Evolutionary conservation across 2,329 filamentous ascomycete genomes (phyloP), one percentile per base, ranked within the genome.

Genomic region (Colletotrichum tropicicola): DNA sequence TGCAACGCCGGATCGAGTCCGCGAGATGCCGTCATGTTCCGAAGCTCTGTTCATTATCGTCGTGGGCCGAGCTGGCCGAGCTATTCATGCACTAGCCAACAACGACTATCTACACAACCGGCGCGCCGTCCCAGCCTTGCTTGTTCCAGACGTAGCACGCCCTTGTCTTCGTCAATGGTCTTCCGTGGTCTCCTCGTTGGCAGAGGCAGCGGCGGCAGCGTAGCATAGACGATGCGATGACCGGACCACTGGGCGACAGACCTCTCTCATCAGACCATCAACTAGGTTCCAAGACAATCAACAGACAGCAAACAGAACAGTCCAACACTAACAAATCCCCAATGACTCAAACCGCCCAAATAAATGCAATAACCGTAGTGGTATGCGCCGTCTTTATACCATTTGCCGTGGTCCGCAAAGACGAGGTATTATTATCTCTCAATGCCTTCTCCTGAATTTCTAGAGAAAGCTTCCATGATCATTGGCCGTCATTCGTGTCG

Each of bases 381-480:
- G 63, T 66, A 64, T 65, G 59, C 59, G 59, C 59, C 63, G 59
- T 49, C 52, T 66, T 59, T 48, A 52, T 53, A 58, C 63, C 63
- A 47, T 57, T 30, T 54, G 52, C 23, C 53, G 52, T 64, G 59
- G 45, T 64, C 47, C 60, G 45, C 48, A 48, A 59, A 64, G 63
- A 64, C 63, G 59, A 63, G 63, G 53, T 53, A 54, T 59, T 52
- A 49, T 35, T 52, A 57, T 66, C 52, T 65, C 59, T 58, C 59
- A 49, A 58, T 43, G 19, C 54, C 63, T 64, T 66, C 52, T 57
- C 58, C 32, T 65, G 39, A 59, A 48, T 53, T 17, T 66, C 51
- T 64, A 58, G 59, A 69, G 61, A 70, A 71, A 73, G 68, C 55
- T 68, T 72, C 70, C 68, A 71, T 63, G 56, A 65, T 61, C 53